Evolutionary conservation across 139 green algal species (phyloP).

Genomic region (Astrephomene gubernaculifera): DNA sequence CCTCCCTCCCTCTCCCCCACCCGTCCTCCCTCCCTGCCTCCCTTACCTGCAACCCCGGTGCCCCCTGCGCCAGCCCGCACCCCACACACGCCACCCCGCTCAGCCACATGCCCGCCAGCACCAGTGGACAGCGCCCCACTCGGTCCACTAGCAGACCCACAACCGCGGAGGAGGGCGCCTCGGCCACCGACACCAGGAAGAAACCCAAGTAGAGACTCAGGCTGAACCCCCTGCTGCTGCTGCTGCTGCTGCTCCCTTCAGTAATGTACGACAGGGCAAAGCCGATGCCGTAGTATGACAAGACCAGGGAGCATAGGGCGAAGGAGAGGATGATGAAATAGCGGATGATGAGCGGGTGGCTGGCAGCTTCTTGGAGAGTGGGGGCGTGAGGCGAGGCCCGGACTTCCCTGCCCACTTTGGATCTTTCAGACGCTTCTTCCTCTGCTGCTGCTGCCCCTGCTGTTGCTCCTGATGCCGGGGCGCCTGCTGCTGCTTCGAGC

Average conservation of each 20-base stretch:
- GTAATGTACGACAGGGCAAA: conserved; percentile 36
- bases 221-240: too few species aligned
- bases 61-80: conserved; percentile 16
- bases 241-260: too few species aligned
- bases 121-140: background rate
- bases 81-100: conserved; percentile 8
- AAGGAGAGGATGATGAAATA: background rate
- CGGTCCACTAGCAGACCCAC: conserved; percentile 27
- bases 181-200: conserved; percentile 1
- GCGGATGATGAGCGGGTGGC: background rate
- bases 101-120: conserved; percentile 22
- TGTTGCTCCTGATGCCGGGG: background rate
- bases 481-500: background rate
- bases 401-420: background rate
- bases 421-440: background rate
- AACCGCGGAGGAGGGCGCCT: conserved; percentile 5
- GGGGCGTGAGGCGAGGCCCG: background rate
- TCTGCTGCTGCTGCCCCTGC: background rate
- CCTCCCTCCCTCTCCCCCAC: too few species aligned
- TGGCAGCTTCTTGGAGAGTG: background rate
- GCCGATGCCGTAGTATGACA: conserved; percentile 37
- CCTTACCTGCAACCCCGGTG: conserved; percentile 1
- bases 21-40: background rate
- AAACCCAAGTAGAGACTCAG: conserved; percentile 11
- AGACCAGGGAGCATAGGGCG: conserved; percentile 14